Evolutionary conservation across 495 filamentous ascomycete genomes (phyloP), one percentile per base, ranked within the genome.

Genomic region (Penicillium verhagenii): DNA sequence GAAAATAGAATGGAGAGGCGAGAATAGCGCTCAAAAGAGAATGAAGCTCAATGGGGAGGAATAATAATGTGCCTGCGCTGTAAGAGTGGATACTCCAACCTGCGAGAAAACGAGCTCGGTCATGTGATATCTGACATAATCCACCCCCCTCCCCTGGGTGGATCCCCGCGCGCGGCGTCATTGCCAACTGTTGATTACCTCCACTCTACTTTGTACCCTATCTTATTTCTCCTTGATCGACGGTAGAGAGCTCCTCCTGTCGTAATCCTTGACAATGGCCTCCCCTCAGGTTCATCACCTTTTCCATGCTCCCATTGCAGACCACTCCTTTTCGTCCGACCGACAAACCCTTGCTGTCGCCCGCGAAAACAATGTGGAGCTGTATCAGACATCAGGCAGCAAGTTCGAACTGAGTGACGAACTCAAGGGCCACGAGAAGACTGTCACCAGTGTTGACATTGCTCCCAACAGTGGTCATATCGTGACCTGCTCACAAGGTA

Each of bases 221-320:
- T 14, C 39, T 40, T 53, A 21, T 44, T 33, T 23, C 26, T 33
- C 26, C 23, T 38, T 53, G 18, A 44, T 80, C 82, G 90, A 83
- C 96, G 96, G 94, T 98, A 86, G 94, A 98, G 95, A 96, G 92
- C 83, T 89, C 84, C 93, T 98, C 94, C 94, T 97, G 93, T 90
- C 90, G 72, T 66, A 53, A 37, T 35, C 16, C 25, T n/a, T 57
- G 43, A 79, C 44, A 61, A 97, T 97, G 93, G 79, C 88, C 42
- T 61, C 86, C 54, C 89, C 93, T 53, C 90, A 97, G 76, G 88
- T 93, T 47, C 90, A 98, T 72, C 94, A 97, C 66, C 89, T 98
- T 50, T 97, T 97, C 75, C 91, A 98, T 73, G 84, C 88, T 56
- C 91, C 93, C 59, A 96, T 98, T 65, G 89, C 92, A 37, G 94